Evolutionary conservation across 1,284 basidiomycete species (phyloP).

Genomic region (Meripilus lineatus): DNA sequence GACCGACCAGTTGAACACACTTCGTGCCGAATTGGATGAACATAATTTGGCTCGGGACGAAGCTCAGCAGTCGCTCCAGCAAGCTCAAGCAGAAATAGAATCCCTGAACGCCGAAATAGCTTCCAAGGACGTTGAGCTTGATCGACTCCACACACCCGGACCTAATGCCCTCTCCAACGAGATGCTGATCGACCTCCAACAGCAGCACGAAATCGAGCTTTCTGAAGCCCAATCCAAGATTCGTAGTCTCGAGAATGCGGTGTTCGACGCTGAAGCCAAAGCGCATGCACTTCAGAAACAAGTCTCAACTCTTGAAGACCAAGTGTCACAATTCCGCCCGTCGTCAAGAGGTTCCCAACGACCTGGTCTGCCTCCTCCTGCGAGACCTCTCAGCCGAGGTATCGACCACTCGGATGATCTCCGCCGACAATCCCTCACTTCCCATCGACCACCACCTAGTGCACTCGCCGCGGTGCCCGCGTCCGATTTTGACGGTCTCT

Average conservation of each 20-base stretch:
- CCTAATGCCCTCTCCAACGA: conserved; percentile 55
- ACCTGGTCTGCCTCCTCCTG: conserved; percentile 39
- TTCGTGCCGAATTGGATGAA: conserved; percentile 48
- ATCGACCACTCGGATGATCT: conserved; percentile 39
- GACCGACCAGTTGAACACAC: conserved; percentile 43
- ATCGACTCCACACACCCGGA: conserved; percentile 41
- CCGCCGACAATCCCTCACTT: conserved; percentile 43
- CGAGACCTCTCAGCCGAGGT: conserved; percentile 40
- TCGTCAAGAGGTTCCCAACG: conserved; percentile 34
- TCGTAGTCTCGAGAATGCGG: conserved; percentile 63
- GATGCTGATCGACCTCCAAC: conserved; percentile 59
- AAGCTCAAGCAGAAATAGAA: conserved; percentile 66
- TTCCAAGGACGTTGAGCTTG: conserved; percentile 60
- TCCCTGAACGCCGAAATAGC: conserved; percentile 51
- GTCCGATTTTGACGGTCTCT: conserved; percentile 37
- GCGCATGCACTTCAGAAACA: conserved; percentile 72
- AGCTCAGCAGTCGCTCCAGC: conserved; percentile 54
- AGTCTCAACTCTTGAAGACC: conserved; percentile 55
- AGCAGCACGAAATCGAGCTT: conserved; percentile 74
- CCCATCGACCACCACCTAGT: conserved; percentile 34
- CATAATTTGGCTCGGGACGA: conserved; percentile 48
- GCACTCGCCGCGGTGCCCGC: conserved; percentile 37
- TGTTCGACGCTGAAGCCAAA: conserved; percentile 69
- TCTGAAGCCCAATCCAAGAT: conserved; percentile 75
- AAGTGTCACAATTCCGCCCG: conserved; percentile 41